These are phyloP conservation scores for Fusarium illudens DNA, from an alignment of 2,329 filamentous ascomycete genomes.

Conservation along the genomic window DNA sequence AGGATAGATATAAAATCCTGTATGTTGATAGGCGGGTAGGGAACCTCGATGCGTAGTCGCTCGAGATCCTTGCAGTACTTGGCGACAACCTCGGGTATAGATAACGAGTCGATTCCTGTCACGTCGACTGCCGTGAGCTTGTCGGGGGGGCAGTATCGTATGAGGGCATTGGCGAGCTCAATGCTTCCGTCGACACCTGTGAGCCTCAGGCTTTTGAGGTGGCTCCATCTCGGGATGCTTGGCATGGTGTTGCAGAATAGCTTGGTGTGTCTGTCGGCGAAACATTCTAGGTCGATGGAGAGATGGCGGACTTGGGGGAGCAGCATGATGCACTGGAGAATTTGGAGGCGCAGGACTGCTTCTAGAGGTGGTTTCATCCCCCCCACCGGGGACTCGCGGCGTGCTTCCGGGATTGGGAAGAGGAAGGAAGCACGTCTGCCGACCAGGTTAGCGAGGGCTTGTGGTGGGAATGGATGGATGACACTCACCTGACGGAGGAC, in stretches of 20 bases:
- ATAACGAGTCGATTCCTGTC: neutral
- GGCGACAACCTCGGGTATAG: neutral
- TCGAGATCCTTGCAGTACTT: neutral
- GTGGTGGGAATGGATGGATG: neutral
- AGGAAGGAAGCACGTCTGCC: neutral
- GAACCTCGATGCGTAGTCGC: neutral
- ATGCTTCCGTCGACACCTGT: neutral
- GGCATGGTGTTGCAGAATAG: too few species aligned
- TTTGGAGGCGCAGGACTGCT: neutral
- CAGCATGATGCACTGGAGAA: neutral
- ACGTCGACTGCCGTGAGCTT: neutral
- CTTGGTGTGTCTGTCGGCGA: too few species aligned
- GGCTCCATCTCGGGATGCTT: neutral
- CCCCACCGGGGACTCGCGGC: too few species aligned
- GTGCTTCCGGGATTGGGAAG: too few species aligned
- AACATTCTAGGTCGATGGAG: too few species aligned
- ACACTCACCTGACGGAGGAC: neutral
- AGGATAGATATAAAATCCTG: too few species aligned
- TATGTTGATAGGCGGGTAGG: neutral
- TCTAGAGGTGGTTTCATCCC: neutral
- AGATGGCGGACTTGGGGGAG: neutral
- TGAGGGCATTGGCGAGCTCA: neutral
- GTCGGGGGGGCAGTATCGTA: neutral
- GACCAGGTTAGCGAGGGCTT: neutral
- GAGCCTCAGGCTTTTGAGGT: neutral